phyloP scores from a whole-genome alignment of 2,329 filamentous ascomycete genomes.

The Cladosporium colombiae region DNA sequence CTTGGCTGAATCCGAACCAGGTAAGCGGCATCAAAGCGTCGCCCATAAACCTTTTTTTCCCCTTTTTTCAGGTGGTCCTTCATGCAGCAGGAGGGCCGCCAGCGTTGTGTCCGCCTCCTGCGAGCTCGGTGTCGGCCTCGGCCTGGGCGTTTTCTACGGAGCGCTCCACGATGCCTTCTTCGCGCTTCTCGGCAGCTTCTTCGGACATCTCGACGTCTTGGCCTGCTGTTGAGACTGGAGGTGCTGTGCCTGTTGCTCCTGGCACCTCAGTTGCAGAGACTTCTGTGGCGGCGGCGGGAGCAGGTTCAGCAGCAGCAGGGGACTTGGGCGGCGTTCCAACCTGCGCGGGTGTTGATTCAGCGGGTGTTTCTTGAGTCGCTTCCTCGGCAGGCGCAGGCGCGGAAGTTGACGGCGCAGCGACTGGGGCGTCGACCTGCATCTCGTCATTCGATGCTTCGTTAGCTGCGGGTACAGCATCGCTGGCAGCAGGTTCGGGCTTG shows the following conservation, averaged over 20 bases:
- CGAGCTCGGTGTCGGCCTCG: constrained; percentile 35
- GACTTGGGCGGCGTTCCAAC: constrained; percentile 25
- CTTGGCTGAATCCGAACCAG: not conserved
- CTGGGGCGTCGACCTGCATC: constrained; percentile 28
- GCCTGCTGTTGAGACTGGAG: constrained; percentile 16
- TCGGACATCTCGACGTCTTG: constrained; percentile 33
- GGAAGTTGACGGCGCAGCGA: constrained; percentile 5
- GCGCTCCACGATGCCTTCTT: constrained; percentile 35
- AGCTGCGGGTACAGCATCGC: constrained; percentile 23
- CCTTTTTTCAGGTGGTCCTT: not conserved
- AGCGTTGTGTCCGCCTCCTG: constrained; percentile 25
- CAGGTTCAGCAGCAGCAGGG: constrained; percentile 16
- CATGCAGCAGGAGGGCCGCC: constrained; percentile 27
- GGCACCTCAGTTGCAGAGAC: constrained; percentile 2
- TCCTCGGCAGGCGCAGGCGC: constrained; percentile 12
- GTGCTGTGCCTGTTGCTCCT: constrained; percentile 13
- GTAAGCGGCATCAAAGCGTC: not conserved
- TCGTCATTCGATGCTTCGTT: constrained; percentile 41
- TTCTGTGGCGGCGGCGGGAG: constrained; percentile 2
- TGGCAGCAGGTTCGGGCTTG: not conserved
- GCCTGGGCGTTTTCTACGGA: constrained; percentile 32
- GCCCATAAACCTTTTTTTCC: not conserved
- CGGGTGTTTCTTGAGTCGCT: not conserved
- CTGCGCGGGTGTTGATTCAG: constrained; percentile 40
- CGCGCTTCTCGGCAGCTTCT: constrained; percentile 30